phyloP scores from a whole-genome alignment of 1,284 basidiomycete species.

The Ustilago sp. region DNA sequence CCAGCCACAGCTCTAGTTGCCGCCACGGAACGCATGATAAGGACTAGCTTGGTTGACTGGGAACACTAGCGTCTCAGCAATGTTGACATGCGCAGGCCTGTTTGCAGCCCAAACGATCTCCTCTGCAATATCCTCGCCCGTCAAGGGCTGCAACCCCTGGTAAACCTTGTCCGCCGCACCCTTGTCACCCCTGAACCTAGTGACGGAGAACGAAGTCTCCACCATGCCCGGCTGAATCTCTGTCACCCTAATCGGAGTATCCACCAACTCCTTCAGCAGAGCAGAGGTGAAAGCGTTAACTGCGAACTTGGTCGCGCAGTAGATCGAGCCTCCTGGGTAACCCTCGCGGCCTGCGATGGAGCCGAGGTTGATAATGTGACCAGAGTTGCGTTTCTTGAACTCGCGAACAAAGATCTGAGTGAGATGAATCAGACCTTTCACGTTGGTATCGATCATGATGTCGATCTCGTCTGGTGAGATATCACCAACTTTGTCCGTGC shows the following conservation, averaged over 20 bases:
- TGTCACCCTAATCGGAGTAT: conserved; percentile 75
- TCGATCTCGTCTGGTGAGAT: conserved; percentile 79
- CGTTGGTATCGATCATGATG: conserved; percentile 92
- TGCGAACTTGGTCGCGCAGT: conserved; percentile 80
- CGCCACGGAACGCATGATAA: conserved; percentile 55
- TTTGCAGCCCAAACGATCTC: conserved; percentile 96
- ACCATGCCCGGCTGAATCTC: conserved; percentile 78
- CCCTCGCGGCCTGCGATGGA: conserved; percentile 91
- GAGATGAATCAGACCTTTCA: conserved; percentile 85
- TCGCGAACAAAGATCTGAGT: conserved; percentile 78
- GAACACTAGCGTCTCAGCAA: conserved; percentile 62
- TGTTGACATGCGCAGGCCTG: conserved; percentile 72
- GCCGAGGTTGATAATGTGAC: conserved; percentile 95
- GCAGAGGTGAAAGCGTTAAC: conserved; percentile 87
- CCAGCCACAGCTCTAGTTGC: conserved; percentile 6
- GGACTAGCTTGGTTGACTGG: conserved; percentile 65
- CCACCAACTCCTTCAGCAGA: conserved; percentile 84
- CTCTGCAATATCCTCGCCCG: conserved; percentile 76
- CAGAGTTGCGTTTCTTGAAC: conserved; percentile 87
- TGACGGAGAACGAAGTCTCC: conserved; percentile 74
- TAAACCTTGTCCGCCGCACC: conserved; percentile 62
- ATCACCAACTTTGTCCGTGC: conserved; percentile 83
- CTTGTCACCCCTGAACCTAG: conserved; percentile 59
- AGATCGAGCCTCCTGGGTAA: conserved; percentile 74
- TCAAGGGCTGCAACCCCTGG: conserved; percentile 63